Evolutionary conservation across 2,329 filamentous ascomycete species (phyloP).

Genomic region (Hysterium pulicare): DNA sequence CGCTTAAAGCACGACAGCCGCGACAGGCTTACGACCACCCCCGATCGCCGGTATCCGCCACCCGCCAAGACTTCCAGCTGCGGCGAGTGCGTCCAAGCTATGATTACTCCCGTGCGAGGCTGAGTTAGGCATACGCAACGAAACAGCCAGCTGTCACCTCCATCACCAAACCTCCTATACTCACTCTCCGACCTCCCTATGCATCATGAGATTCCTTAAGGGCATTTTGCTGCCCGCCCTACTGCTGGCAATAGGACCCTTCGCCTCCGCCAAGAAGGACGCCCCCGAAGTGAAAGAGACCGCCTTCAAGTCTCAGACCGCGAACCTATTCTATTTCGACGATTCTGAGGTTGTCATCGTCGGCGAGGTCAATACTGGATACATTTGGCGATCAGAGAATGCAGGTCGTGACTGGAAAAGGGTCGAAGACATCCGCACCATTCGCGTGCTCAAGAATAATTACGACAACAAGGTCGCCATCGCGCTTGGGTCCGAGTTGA

Average conservation of each 20-base stretch:
- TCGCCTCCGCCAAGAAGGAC: slow-evolving; percentile 52
- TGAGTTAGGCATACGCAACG: not conserved
- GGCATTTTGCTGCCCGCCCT: slow-evolving; percentile 49
- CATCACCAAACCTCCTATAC: slow-evolving; percentile 12
- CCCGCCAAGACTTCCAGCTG: no score
- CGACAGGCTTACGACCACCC: no score
- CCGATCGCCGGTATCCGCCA: no score
- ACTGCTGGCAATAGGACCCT: slow-evolving; percentile 46
- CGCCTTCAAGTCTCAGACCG: slow-evolving; percentile 64
- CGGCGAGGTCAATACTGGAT: slow-evolving; percentile 61
- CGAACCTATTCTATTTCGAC: slow-evolving; percentile 82
- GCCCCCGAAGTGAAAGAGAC: slow-evolving; percentile 64
- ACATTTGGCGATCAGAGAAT: slow-evolving; percentile 74
- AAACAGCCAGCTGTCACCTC: slow-evolving; percentile 34
- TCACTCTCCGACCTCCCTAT: slow-evolving; percentile 25
- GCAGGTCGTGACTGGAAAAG: slow-evolving; percentile 74
- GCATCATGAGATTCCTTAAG: slow-evolving; percentile 38
- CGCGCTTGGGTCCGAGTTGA: slow-evolving; percentile 64
- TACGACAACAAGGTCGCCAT: slow-evolving; percentile 78
- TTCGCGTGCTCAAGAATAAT: slow-evolving; percentile 70
- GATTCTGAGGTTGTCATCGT: slow-evolving; percentile 80
- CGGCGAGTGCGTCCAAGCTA: no score
- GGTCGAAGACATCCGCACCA: slow-evolving; percentile 59
- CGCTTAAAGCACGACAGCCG: no score
- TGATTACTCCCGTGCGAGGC: not conserved